Conservation (phyloP, 495 filamentous ascomycete genomes). For the Penicillium samsonianum region DNA sequence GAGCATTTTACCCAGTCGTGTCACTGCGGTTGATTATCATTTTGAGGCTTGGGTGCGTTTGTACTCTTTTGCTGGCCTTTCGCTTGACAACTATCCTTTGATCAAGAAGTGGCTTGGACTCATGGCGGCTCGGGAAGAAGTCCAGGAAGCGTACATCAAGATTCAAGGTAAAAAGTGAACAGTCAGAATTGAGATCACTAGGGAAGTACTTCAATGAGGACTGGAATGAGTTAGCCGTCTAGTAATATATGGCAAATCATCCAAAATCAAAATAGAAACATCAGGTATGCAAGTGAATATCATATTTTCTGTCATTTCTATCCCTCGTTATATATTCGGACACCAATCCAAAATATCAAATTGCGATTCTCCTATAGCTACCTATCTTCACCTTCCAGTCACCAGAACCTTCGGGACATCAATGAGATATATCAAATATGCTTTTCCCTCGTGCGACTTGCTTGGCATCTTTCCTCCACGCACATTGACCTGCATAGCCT, state of each 20-base stretch:
- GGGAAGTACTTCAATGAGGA: background rate
- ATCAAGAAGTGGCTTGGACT: constrained; percentile 30
- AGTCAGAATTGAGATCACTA: background rate
- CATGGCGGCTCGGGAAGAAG: constrained; percentile 31
- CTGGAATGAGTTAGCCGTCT: background rate
- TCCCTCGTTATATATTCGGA: no score
- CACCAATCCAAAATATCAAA: background rate
- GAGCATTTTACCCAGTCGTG: constrained; percentile 37
- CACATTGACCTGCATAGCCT: constrained; percentile 56
- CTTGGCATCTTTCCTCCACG: constrained; percentile 46
- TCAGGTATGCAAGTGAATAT: no score
- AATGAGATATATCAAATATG: constrained; percentile 13
- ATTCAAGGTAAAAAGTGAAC: constrained; percentile 12
- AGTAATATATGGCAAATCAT: background rate
- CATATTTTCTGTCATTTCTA: background rate
- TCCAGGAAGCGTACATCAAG: constrained; percentile 32
- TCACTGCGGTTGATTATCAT: constrained; percentile 46
- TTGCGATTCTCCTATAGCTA: no score
- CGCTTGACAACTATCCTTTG: constrained; percentile 41
- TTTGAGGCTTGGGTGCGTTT: constrained; percentile 49
- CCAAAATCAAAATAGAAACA: no score
- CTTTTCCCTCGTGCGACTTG: constrained; percentile 15
- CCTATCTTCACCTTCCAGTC: background rate
- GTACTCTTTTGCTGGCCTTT: constrained; percentile 41
- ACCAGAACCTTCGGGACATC: constrained; percentile 11